These are phyloP conservation scores for Suillus brevipes DNA, from an alignment of 768 basidiomycete genomes.

Conservation along the genomic window DNA sequence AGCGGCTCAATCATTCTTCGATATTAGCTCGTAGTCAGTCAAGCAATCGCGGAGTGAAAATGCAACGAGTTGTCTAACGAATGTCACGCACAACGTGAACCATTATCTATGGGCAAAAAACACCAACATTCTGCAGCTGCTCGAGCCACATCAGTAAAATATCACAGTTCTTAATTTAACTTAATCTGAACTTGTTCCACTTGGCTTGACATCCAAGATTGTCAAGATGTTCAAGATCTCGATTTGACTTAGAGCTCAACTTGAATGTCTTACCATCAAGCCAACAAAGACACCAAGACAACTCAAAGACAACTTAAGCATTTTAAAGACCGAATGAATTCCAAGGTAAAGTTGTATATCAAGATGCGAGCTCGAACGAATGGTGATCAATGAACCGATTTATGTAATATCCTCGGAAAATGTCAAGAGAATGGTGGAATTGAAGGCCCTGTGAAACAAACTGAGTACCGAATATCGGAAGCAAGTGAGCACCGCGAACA, in stretches of 20 bases:
- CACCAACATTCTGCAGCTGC: too few species aligned
- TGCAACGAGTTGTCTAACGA: too few species aligned
- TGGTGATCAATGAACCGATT: too few species aligned
- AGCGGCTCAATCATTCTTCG: too few species aligned
- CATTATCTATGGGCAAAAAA: too few species aligned
- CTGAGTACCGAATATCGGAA: conserved; percentile 27
- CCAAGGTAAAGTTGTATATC: conserved; percentile 7
- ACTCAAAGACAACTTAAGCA: background rate
- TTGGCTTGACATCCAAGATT: background rate
- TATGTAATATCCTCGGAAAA: conserved; percentile 1
- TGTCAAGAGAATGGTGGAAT: conserved; percentile 17
- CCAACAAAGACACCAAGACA: background rate
- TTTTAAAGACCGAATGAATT: conserved; percentile 11
- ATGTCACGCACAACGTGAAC: too few species aligned
- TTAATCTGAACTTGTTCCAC: background rate
- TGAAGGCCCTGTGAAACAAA: conserved; percentile 15
- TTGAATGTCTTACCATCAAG: background rate
- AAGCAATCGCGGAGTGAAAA: too few species aligned
- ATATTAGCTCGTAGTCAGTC: too few species aligned
- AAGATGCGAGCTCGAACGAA: conserved; percentile 9
- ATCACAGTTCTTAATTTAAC: background rate
- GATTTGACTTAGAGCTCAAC: background rate
- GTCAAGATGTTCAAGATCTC: background rate
- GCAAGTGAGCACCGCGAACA: conserved; percentile 23
- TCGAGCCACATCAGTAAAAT: conserved; percentile 2